Conservation (phyloP, 2,329 filamentous ascomycete species). For the Hortaea sp. region DNA sequence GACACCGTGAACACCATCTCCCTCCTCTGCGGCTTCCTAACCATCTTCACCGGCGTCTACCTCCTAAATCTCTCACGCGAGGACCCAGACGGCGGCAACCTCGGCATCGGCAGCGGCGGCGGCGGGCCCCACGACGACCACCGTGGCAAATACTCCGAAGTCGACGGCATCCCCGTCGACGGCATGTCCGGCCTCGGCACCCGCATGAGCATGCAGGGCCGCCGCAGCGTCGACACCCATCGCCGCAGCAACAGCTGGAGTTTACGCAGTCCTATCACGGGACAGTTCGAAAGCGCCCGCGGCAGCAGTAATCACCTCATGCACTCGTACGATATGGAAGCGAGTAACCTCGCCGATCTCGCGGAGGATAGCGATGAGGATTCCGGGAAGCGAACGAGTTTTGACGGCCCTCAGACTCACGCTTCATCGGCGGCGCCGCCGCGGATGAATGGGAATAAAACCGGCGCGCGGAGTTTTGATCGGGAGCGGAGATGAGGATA, state of each 20-base stretch:
- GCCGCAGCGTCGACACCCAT: slow-evolving; percentile 54
- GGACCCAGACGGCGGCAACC: slow-evolving; percentile 69
- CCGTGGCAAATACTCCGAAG: slow-evolving; percentile 32
- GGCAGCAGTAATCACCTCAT: slow-evolving; percentile 73
- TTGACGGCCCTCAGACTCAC: slow-evolving; percentile 19
- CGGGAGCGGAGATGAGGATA: slow-evolving; percentile 5
- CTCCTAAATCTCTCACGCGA: slow-evolving; percentile 88
- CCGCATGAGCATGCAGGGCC: slow-evolving; percentile 82
- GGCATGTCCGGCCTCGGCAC: slow-evolving; percentile 83
- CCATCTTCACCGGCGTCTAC: slow-evolving; percentile 93
- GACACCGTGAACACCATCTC: slow-evolving; percentile 87
- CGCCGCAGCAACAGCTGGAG: slow-evolving; percentile 46
- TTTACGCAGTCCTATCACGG: slow-evolving; percentile 28
- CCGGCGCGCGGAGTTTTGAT: slow-evolving; percentile 15
- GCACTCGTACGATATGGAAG: slow-evolving; percentile 79
- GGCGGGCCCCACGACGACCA: slow-evolving; percentile 13
- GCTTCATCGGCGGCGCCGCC: slow-evolving; percentile 2
- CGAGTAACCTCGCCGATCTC: slow-evolving; percentile 59
- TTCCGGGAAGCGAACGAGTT: slow-evolving; percentile 23
- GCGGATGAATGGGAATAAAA: slow-evolving; percentile 4
- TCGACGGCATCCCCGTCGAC: slow-evolving; percentile 81
- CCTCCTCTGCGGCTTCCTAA: slow-evolving; percentile 81
- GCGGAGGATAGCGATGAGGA: slow-evolving; percentile 67
- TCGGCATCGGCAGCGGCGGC: slow-evolving; percentile 42
- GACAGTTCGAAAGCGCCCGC: slow-evolving; percentile 6